phyloP scores from a whole-genome alignment of 2,329 filamentous ascomycete genomes.

The Cercospora berteroae region DNA sequence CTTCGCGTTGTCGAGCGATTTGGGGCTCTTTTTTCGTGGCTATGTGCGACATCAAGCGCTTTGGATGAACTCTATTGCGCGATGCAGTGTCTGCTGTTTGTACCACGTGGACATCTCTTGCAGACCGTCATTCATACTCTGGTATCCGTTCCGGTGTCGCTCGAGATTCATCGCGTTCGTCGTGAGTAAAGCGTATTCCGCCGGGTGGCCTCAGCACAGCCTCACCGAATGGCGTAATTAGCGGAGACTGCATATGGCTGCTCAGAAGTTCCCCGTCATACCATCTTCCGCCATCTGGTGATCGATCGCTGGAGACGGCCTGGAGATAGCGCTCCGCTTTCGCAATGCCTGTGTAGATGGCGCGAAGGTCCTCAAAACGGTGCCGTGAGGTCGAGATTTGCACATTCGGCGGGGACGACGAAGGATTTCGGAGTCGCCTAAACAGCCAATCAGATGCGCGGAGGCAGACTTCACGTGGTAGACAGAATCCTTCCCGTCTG shows the following conservation, averaged over 20 bases:
- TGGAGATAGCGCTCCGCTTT: not conserved
- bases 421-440: not conserved
- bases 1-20: not conserved
- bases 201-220: slow-evolving; percentile 16
- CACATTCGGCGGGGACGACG: not conserved
- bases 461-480: not conserved
- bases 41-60: slow-evolving; percentile 4
- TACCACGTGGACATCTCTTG: not conserved
- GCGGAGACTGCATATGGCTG: not conserved
- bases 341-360: not conserved
- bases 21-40: slow-evolving; percentile 7
- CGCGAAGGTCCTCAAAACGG: not conserved
- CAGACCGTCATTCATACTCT: not conserved
- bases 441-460: not conserved
- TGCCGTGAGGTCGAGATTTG: not conserved
- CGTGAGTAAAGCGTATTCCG: not conserved
- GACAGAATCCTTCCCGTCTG: not conserved
- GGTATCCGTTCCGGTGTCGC: not conserved
- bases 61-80: not conserved
- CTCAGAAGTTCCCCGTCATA: not conserved
- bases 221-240: slow-evolving; percentile 13
- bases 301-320: not conserved
- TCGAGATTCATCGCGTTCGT: not conserved
- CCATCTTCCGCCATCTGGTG: not conserved
- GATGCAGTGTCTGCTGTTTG: not conserved